Evolutionary conservation across 495 filamentous ascomycete genomes (phyloP), one percentile per base, ranked within the genome.

Genomic region (Aspergillus indologenus): DNA sequence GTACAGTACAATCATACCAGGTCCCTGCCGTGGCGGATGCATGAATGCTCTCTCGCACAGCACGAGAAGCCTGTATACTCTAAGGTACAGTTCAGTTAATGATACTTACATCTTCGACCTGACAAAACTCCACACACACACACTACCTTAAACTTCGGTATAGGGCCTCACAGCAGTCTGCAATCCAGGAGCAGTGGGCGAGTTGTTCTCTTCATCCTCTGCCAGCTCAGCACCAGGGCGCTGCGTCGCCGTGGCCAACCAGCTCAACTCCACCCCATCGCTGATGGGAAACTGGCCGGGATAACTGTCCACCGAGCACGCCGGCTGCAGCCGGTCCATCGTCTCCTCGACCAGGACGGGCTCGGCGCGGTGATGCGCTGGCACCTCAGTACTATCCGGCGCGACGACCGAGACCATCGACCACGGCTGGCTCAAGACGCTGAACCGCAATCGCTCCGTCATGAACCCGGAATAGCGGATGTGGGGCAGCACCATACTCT

Each of bases 211-310:
- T 18, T 12, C 48, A 29, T 17, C 22, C 24, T 29, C 14, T 1
- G 9, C 22, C 22, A 8, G 17, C 3, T 3, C 48, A 24, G 24
- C 17, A 4, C n/a, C 29, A n/a, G 17, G 14, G 6, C 48, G 23
- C 23, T 60, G 58, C 22, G 31, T 19, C 43, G 67, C 67, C 14
- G 64, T 70, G 9, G 68, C 71, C 58, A 73, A 55, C 8, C 57
- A 59, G 53, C 65, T 67, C 56, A 51, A 63, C 18, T 71, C 66
- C 63, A 67, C 15, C 1, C 64, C 61, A 54, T 73, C 71, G 44
- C 73, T 75, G 4, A 73, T 63, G 26, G 73, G 72, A 48, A 75
- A 76, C 51, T 63, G 56, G 3, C 71, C 71, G 1, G 72, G 73
- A 55, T 67, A 76, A 48, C 70, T 76, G 56, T 72, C 71, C 1